Conservation (phyloP, 441 rosid species). For the Lepidium campestre region DNA sequence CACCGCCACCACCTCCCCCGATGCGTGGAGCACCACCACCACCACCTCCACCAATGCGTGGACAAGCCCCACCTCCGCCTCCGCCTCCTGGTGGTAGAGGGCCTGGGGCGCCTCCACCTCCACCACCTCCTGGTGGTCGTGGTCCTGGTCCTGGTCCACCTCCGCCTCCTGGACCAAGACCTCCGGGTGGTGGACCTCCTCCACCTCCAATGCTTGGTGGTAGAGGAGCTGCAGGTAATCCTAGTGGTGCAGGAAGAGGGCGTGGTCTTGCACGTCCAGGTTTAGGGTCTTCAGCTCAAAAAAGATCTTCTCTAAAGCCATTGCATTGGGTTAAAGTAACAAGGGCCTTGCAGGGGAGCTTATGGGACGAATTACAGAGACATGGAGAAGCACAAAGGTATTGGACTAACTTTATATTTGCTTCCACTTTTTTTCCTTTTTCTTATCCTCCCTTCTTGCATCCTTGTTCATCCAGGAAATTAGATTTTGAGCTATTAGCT, state of each 20-base stretch:
- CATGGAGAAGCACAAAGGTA: slow-evolving; percentile 84
- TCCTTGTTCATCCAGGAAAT: slow-evolving; percentile 7
- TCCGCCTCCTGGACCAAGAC: slow-evolving; percentile 61
- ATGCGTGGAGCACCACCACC: slow-evolving; percentile 6
- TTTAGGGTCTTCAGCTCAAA: slow-evolving; percentile 43
- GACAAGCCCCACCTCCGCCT: slow-evolving; percentile 36
- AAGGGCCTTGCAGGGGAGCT: slow-evolving; percentile 95
- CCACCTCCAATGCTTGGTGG: slow-evolving; percentile 53
- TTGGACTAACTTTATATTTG: slow-evolving; percentile 23
- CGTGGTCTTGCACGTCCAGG: slow-evolving; percentile 64
- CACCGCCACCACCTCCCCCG: slow-evolving; percentile 36
- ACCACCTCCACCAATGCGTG: slow-evolving; percentile 27
- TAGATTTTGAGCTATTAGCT: not conserved
- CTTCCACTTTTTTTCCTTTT: slow-evolving; percentile 1
- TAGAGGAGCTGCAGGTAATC: slow-evolving; percentile 61
- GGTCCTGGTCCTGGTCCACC: slow-evolving; percentile 42
- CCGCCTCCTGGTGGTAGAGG: slow-evolving; percentile 29
- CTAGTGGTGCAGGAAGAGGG: slow-evolving; percentile 64
- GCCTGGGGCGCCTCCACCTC: slow-evolving; percentile 42
- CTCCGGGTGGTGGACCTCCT: slow-evolving; percentile 65
- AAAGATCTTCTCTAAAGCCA: slow-evolving; percentile 90
- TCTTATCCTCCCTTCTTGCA: not conserved
- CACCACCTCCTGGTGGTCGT: slow-evolving; percentile 32
- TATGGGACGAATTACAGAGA: slow-evolving; percentile 97
- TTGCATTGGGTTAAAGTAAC: slow-evolving; percentile 97